Evolutionary conservation across 176 grass and related monocot genomes (phyloP).

Genomic region (Sorghum bicolor): DNA sequence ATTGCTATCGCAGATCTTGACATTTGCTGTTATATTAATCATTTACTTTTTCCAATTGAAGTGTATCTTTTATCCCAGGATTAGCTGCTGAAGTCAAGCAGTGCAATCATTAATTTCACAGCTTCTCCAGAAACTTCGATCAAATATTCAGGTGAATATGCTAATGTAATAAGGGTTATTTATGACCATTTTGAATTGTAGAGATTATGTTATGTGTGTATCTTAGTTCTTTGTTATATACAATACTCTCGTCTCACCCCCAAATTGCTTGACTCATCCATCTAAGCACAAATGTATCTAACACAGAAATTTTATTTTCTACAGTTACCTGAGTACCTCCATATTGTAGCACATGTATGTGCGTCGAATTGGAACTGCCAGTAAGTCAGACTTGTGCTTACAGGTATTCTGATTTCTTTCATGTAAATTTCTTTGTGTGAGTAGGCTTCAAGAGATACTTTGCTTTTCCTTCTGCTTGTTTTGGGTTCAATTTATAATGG

Average conservation of each 20-base stretch:
- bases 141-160: constrained; percentile 83
- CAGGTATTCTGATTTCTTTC: constrained; percentile 54
- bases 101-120: constrained; percentile 90
- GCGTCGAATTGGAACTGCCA: constrained; percentile 72
- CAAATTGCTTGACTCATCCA: background rate
- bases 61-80: constrained; percentile 95
- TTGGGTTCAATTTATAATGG: background rate
- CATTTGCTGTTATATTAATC: constrained; percentile 18
- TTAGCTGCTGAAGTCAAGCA: constrained; percentile 78
- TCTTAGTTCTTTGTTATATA: no score
- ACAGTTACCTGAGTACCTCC: constrained; percentile 89
- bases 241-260: background rate
- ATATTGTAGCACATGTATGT: constrained; percentile 84
- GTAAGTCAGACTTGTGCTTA: constrained; percentile 80
- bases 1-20: background rate
- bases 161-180: background rate
- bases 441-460: background rate
- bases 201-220: background rate
- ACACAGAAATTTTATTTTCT: constrained; percentile 28
- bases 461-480: background rate
- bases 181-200: background rate
- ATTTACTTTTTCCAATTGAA: constrained; percentile 55
- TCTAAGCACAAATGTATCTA: background rate
- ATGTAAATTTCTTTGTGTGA: background rate
- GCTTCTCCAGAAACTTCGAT: constrained; percentile 95